phyloP scores from a whole-genome alignment of 2,329 filamentous ascomycete species.

The Phaeophleospora eucalypticola region DNA sequence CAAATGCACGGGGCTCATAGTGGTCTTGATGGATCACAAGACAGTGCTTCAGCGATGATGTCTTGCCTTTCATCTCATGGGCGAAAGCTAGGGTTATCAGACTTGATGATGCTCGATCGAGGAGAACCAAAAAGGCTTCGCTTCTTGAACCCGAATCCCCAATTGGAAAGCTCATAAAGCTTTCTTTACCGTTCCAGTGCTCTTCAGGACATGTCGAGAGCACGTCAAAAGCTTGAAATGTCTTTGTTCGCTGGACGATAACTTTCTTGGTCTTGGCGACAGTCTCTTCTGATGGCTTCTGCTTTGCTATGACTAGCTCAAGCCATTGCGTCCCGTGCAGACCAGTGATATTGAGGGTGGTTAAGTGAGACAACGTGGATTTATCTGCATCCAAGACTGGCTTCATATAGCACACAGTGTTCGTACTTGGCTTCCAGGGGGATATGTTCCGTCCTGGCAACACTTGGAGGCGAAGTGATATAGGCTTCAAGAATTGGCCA shows the following conservation, averaged over 20 bases:
- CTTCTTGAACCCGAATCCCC: neutral
- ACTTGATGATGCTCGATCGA: neutral
- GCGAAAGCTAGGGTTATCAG: neutral
- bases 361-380: neutral
- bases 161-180: neutral
- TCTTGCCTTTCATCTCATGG: neutral
- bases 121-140: neutral
- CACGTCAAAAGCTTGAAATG: neutral
- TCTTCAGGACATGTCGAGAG: neutral
- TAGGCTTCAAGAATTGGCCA: neutral
- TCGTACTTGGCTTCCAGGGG: neutral
- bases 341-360: neutral
- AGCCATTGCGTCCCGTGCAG: neutral
- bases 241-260: neutral
- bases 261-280: neutral
- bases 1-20: neutral
- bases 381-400: neutral
- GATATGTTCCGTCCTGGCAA: neutral
- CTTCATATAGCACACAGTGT: neutral
- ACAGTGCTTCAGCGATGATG: neutral
- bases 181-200: neutral
- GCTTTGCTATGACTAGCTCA: neutral
- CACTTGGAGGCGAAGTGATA: neutral
- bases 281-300: neutral
- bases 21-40: neutral